These are phyloP conservation scores for Phytophthora tubulina DNA, from an alignment of 352 stramenopile genomes.

Conservation along the genomic window DNA sequence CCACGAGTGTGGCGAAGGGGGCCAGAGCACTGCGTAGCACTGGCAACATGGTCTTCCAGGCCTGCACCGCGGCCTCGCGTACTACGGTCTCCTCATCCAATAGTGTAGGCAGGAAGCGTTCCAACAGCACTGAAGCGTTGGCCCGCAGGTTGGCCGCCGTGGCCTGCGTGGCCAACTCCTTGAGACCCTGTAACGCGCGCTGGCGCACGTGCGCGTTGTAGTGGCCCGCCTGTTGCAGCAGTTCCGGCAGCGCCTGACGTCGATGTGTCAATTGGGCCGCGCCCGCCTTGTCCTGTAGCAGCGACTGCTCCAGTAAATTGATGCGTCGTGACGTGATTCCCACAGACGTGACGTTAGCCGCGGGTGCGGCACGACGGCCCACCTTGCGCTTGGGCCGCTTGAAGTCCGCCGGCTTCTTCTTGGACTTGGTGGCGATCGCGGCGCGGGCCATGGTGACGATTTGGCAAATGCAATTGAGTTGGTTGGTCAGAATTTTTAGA, in stretches of 20 bases:
- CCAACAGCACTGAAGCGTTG: conserved; percentile 79
- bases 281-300: conserved; percentile 75
- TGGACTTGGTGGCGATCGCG: conserved; percentile 57
- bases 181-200: conserved; percentile 70
- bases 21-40: conserved; percentile 59
- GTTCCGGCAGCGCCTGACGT: conserved; percentile 70
- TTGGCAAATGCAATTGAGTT: conserved; percentile 21
- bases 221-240: conserved; percentile 74
- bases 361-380: conserved; percentile 67
- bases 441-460: conserved; percentile 53
- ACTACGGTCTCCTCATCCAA: conserved; percentile 86
- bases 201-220: conserved; percentile 88
- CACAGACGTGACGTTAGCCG: conserved; percentile 85
- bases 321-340: conserved; percentile 80
- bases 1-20: conserved; percentile 79
- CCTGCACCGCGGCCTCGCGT: conserved; percentile 68
- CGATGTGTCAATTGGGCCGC: conserved; percentile 70
- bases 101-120: conserved; percentile 79
- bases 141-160: conserved; percentile 65
- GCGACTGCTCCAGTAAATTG: conserved; percentile 85
- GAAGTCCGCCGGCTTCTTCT: conserved; percentile 91
- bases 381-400: conserved; percentile 91
- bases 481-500: neutral
- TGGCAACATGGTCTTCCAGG: conserved; percentile 75
- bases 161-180: conserved; percentile 64